Evolutionary conservation across 441 rosid genomes (phyloP), one percentile per base, ranked within the genome.

Genomic region (Corymbia citriodora): DNA sequence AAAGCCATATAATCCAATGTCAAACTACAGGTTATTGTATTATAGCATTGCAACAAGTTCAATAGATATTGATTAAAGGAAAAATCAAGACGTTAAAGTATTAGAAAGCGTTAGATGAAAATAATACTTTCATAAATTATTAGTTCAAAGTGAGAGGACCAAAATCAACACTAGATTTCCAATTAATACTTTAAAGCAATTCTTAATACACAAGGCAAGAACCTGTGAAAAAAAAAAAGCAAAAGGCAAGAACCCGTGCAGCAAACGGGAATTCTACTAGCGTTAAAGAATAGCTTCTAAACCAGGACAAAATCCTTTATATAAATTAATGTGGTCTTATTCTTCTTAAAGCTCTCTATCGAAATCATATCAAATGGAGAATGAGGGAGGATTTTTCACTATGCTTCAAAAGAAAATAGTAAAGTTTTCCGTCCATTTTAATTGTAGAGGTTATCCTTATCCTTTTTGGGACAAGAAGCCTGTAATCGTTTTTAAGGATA

Each of bases 261-360:
- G 63, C 63, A 0, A 57, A 0, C 27, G 29, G 1, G 1, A 57
- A 57, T 57, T 23, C 12, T 0, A 0, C 63, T 21, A 3, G 63
- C 23, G 63, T 57, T 23, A 57, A 57, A 23, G 29, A 21, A 57
- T 3, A 0, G 63, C 63, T 57, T 21, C 63, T 12, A 57, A 23
- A 57, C 29, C 29, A 57, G 6, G 27, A 57, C 63, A 57, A 57
- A 21, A 57, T 12, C 12, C 12, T 4, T 57, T 57, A 4, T 57
- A 57, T 23, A 23, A 23, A 57, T 57, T 57, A 21, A 55, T 57
- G 29, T 9, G 12, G 63, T 4, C 63, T 57, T 57, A 57, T 21
- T 57, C 63, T 57, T 23, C 29, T 21, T 57, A 25, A 57, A 57
- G 29, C 29, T 9, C 29, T 57, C 63, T 1, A 57, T 57, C 0